Percentiles rank a stretch among this genome's conserved stretches.
phyloP scores from a whole-genome alignment of 2,329 filamentous ascomycete species.

The Clathrospora elynae region DNA sequence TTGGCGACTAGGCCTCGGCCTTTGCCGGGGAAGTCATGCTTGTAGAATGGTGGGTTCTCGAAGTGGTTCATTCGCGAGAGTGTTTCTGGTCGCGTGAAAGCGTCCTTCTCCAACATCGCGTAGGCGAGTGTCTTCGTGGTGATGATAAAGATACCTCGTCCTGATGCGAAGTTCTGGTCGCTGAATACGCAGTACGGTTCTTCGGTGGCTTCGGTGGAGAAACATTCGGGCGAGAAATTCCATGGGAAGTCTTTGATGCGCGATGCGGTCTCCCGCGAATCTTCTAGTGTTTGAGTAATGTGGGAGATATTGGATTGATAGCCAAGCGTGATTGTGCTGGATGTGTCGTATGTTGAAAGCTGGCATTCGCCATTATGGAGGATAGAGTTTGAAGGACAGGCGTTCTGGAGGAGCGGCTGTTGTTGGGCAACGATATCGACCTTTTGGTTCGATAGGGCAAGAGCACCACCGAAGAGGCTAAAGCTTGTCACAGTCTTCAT shows the following conservation, averaged over 20 bases:
- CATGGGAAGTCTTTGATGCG: constrained; percentile 34
- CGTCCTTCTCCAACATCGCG: constrained; percentile 35
- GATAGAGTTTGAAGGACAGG: constrained; percentile 33
- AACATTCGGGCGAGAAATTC: constrained; percentile 44
- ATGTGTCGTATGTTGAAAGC: constrained; percentile 11
- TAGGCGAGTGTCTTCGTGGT: constrained; percentile 35
- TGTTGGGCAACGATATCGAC: constrained; percentile 27
- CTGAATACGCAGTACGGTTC: constrained; percentile 42
- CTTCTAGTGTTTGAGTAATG: constrained; percentile 20
- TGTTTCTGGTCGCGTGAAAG: constrained; percentile 30
- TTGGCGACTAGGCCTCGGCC: constrained; percentile 44
- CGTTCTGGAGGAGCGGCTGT: constrained; percentile 28
- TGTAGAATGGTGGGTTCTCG: constrained; percentile 34
- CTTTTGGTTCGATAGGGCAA: constrained; percentile 30
- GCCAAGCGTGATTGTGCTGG: constrained; percentile 9
- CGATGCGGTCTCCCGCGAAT: constrained; percentile 28
- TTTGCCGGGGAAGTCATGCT: constrained; percentile 40
- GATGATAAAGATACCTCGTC: constrained; percentile 41
- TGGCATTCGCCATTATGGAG: constrained; percentile 35
- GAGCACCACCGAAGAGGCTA: constrained; percentile 28
- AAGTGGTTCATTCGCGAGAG: constrained; percentile 32
- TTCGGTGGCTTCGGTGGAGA: constrained; percentile 29
- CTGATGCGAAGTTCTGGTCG: constrained; percentile 36
- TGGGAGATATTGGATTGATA: constrained; percentile 30
- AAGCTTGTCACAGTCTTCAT: constrained; percentile 33